phyloP scores from a whole-genome alignment of 1,139 yeast species.

The Candida frijolesensis region DNA sequence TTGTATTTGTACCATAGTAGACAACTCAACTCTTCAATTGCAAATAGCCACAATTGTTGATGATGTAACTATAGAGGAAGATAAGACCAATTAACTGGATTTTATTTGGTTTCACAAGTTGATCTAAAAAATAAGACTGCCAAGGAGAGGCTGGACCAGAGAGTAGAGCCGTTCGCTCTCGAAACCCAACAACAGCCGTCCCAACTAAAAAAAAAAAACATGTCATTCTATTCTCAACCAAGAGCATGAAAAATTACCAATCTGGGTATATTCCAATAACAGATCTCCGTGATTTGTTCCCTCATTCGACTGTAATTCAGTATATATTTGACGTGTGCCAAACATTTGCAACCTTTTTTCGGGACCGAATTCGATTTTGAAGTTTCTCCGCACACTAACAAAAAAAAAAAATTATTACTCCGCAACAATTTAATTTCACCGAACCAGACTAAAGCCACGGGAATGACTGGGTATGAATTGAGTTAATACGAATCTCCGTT shows the following conservation, averaged over 20 bases:
- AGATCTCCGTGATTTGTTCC: background rate
- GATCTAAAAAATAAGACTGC: too few species aligned
- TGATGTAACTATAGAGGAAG: too few species aligned
- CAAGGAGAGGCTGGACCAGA: too few species aligned
- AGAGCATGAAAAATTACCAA: too few species aligned
- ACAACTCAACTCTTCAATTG: too few species aligned
- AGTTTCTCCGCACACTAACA: background rate
- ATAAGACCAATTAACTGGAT: too few species aligned
- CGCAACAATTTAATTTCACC: background rate
- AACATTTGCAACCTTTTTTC: background rate
- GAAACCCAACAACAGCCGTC: background rate
- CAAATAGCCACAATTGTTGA: too few species aligned
- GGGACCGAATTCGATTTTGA: background rate
- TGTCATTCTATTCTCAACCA: too few species aligned
- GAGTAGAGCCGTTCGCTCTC: background rate
- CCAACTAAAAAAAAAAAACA: background rate
- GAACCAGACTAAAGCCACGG: background rate
- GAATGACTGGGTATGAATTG: background rate
- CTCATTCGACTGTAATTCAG: too few species aligned
- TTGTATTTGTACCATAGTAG: too few species aligned
- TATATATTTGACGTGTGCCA: too few species aligned
- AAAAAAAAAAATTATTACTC: background rate
- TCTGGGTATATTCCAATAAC: background rate
- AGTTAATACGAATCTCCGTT: background rate
- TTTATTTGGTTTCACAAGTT: too few species aligned